These are phyloP conservation scores for Aspergillus floridensis DNA, from an alignment of 2,329 filamentous ascomycete genomes.

Conservation along the genomic window DNA sequence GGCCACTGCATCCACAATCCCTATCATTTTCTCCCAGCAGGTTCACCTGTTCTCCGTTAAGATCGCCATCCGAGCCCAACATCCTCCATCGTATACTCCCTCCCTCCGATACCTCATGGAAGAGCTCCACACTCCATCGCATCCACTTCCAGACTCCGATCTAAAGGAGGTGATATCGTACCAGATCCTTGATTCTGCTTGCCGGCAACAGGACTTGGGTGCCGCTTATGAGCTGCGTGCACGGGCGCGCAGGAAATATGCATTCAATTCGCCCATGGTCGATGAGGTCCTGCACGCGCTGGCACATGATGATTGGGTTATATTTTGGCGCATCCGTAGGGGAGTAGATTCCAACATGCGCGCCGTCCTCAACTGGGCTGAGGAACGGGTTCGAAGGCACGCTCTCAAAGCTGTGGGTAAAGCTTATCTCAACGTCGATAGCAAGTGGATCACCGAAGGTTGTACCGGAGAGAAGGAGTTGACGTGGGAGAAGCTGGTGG, in stretches of 20 bases:
- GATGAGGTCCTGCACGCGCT: conserved; percentile 68
- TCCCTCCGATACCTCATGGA: conserved; percentile 77
- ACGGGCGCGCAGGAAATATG: conserved; percentile 48
- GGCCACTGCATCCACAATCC: conserved; percentile 64
- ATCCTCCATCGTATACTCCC: conserved; percentile 86
- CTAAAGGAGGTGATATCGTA: conserved; percentile 77
- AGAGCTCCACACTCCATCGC: conserved; percentile 61
- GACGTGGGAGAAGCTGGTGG: conserved; percentile 69
- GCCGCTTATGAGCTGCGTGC: conserved; percentile 69
- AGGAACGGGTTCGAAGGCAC: conserved; percentile 69
- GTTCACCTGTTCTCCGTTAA: conserved; percentile 91
- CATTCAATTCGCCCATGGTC: conserved; percentile 65
- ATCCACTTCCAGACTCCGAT: conserved; percentile 69
- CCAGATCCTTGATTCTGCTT: conserved; percentile 82
- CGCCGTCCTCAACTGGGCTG: conserved; percentile 77
- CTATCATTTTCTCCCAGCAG: conserved; percentile 79
- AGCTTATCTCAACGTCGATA: conserved; percentile 72
- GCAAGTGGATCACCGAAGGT: conserved; percentile 66
- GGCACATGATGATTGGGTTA: conserved; percentile 76
- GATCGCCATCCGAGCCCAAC: conserved; percentile 72
- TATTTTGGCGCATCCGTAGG: conserved; percentile 69
- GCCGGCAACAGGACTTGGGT: conserved; percentile 71
- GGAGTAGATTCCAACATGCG: conserved; percentile 77
- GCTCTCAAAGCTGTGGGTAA: conserved; percentile 83
- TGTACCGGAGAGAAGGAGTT: conserved; percentile 44